Conservation (phyloP, 768 basidiomycete genomes). For the Trametopsis cervina region DNA sequence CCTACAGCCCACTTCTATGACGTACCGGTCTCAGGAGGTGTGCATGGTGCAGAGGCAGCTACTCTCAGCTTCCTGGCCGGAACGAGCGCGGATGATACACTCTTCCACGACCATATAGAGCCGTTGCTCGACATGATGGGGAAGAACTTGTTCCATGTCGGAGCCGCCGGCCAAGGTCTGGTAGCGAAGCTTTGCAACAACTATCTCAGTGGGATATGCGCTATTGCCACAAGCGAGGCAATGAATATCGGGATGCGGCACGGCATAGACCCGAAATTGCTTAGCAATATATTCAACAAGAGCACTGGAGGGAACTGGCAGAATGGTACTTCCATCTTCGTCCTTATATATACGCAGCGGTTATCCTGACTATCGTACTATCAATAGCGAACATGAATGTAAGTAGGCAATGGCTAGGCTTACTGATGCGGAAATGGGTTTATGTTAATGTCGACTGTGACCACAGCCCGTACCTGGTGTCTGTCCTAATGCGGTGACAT, state of each 20-base stretch:
- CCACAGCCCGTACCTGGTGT: background rate
- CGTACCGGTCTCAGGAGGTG: background rate
- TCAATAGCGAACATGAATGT: background rate
- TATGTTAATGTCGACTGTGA: no score
- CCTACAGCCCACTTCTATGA: background rate
- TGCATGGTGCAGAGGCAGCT: background rate
- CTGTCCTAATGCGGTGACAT: background rate
- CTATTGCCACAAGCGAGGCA: background rate
- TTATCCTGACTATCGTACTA: no score
- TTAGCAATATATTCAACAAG: background rate
- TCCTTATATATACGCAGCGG: no score
- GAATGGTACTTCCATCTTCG: background rate
- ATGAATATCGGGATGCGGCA: background rate
- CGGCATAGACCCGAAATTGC: background rate
- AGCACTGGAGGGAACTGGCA: background rate
- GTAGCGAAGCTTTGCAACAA: background rate
- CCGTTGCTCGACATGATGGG: background rate
- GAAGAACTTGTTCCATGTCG: background rate
- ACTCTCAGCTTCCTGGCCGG: background rate
- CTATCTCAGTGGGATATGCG: background rate
- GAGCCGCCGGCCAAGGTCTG: background rate
- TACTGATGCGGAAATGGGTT: no score
- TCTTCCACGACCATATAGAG: background rate
- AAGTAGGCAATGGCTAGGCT: background rate
- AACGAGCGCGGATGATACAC: background rate